Base-by-base conservation (phyloP, 139 green algal species). In the Volvox africanus region DNA sequence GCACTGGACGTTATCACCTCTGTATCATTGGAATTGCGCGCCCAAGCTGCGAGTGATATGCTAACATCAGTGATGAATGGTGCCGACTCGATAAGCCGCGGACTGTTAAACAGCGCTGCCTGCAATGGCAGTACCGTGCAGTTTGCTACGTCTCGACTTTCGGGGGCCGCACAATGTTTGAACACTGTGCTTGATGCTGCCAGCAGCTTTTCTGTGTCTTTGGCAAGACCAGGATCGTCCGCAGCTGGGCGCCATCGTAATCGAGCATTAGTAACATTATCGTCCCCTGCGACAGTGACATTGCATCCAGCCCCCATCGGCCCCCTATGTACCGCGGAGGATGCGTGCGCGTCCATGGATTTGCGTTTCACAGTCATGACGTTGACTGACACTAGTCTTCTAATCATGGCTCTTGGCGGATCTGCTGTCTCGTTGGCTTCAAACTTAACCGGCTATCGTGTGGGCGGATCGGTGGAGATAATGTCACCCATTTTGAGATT, bases 241-340 rank as follows among this genome's bases (percentile, higher is more conserved):
- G 13, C 36, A 18, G 68, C 3, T 69, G 28, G 81, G 6, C 61
- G 61, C 67, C 84, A 67, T 55, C 61, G 36, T 17, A 28, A 11
- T 62, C 61, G 30, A 33, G 35, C 55, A 73, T 16, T 62, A 21
- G 28, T 61, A 32, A 61, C 44, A 44, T 24, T 33, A 5, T 9
- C 9, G 44, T 44, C 82, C 3, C 22, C 68, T 6, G 84, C 67
- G n/a, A 50, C 35, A 35, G 68, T 44, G 36, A 18, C 67, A 11
- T 69, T 89, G 11, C 80, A 81, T 69, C 68, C 84, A 17, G 28
- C 84, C n/a, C n/a, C n/a, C 68, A 37, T 81, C 24, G 84, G 84
- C 26, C 12, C 13, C 1, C 84, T 89, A 16, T 89, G 84, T 44
- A n/a, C 84, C 37, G 68, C 84, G 28, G 84, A 81, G 18, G 0